Base-by-base conservation (phyloP, 495 filamentous ascomycete species). In the Thermochaetoides thermophila region DNA sequence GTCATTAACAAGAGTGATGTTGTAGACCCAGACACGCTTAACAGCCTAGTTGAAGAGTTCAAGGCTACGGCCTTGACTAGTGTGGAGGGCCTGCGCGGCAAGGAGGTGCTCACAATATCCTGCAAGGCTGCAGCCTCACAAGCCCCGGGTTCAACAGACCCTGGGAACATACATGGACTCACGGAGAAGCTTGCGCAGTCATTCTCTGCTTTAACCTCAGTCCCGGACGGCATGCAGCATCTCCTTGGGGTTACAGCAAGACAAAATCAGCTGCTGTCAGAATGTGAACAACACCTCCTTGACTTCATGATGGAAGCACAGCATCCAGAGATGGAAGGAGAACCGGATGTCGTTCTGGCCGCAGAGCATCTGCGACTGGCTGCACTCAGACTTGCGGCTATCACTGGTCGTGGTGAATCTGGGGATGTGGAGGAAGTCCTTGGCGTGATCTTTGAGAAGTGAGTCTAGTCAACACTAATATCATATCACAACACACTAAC, bases 381-480 rank as follows among this genome's bases (percentile, higher is more conserved):
- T 10, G 91, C 85, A 2, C 75, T 76, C 20, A 70, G 70, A 34
- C 61, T 99, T 8, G 78, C 82, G 2, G 73, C 75, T 42, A 92
- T 95, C 39, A 96, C 84, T 3, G 89, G 89, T 2, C 74, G 73
- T 35, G 89, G 86, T 2, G 81, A 82, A 37, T 70, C 68, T 26
- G 85, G 84, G 2, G 89, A 99, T 66, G 83, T 99, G 19, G 87
- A 99, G 55, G 89, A 96, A 47, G 84, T 96, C 2, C 57, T 99
- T 38, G 91, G 91, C 1, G 87, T 96, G 24, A 85, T 99, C 2
- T 96, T 99, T 60, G 87, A 99, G 55, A 96, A 92, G 80, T 89
- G 49, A 23, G 21, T n/a, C n/a, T n/a, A n/a, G n/a, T n/a, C n/a
- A n/a, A n/a, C n/a, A n/a, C n/a, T n/a, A n/a, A n/a, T n/a, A n/a